Percentiles rank a stretch among this genome's conserved stretches.
Conservation (phyloP, 257 asterid species). For the Scutellaria galericulata region DNA sequence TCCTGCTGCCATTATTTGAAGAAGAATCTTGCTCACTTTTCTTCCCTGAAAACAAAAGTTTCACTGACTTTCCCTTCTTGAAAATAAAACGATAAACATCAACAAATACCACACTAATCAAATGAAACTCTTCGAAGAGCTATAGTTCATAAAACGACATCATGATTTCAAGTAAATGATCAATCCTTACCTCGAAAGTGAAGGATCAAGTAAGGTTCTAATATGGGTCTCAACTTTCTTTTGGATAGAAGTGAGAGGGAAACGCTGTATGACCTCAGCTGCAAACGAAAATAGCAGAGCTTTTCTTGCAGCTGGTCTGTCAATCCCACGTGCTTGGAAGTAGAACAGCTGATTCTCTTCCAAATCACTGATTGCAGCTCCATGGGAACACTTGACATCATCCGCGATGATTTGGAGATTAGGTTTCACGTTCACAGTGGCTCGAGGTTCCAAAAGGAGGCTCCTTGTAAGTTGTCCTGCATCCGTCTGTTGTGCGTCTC, state of each 20-base stretch:
- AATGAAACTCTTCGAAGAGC: not conserved
- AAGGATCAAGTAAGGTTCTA: conserved; percentile 56
- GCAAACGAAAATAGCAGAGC: conserved; percentile 88
- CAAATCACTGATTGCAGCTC: conserved; percentile 93
- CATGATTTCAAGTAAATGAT: not conserved
- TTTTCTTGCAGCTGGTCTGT: conserved; percentile 67
- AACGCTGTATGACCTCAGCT: conserved; percentile 72
- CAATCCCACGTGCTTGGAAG: conserved; percentile 89
- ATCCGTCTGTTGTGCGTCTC: conserved; percentile 95
- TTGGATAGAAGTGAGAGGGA: conserved; percentile 52
- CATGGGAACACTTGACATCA: conserved; percentile 92
- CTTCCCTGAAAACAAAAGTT: conserved; percentile 31
- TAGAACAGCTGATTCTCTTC: conserved; percentile 84
- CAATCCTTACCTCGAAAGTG: conserved; percentile 41
- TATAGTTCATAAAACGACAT: not conserved
- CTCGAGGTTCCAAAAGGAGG: conserved; percentile 86
- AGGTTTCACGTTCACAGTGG: conserved; percentile 86
- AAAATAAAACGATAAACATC: not conserved
- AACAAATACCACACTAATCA: not conserved
- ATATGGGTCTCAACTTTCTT: conserved; percentile 67
- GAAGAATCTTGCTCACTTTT: conserved; percentile 19
- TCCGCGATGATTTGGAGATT: conserved; percentile 95
- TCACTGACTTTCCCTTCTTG: conserved; percentile 5
- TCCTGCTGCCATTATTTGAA: not conserved
- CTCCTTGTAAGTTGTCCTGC: conserved; percentile 95